Conservation (phyloP, 768 basidiomycete species). For the Termitomyces sp. region DNA sequence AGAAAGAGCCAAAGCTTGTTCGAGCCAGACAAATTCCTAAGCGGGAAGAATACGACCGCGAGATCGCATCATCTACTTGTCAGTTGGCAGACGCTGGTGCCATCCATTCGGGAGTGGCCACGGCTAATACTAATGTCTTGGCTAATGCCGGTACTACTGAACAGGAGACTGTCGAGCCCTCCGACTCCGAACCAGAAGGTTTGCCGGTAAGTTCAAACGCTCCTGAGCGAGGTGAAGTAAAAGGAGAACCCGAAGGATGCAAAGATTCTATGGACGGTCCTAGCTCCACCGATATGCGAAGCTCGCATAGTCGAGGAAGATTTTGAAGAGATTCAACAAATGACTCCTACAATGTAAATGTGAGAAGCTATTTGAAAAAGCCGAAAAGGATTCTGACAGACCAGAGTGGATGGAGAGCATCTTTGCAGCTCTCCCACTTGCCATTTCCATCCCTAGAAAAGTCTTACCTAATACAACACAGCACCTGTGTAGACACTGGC, state of each 20-base stretch:
- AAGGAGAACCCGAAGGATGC: background rate
- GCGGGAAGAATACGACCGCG: slow-evolving; percentile 91
- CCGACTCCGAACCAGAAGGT: background rate
- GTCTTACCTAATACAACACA: too few relatives aligned
- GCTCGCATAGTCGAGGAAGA: background rate
- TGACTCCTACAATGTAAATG: background rate
- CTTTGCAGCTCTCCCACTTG: too few relatives aligned
- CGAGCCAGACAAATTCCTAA: slow-evolving; percentile 95
- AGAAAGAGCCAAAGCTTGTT: slow-evolving; percentile 97
- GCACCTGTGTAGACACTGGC: too few relatives aligned
- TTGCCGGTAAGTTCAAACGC: background rate
- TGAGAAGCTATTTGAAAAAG: background rate
- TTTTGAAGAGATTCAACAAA: background rate
- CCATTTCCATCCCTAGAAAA: too few relatives aligned
- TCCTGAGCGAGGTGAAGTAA: slow-evolving; percentile 1
- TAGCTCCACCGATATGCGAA: background rate
- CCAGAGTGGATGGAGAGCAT: background rate
- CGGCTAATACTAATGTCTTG: slow-evolving; percentile 64
- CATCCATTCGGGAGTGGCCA: slow-evolving; percentile 61
- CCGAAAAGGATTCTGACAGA: background rate
- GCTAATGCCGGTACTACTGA: slow-evolving; percentile 35
- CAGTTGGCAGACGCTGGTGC: slow-evolving; percentile 65
- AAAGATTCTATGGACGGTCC: background rate
- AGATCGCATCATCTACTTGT: slow-evolving; percentile 81
- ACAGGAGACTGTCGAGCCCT: background rate